Percentiles rank a stretch among this genome's conserved stretches.
Conservation (phyloP, 305 asterid genomes). For the Coffea humblotiana region DNA sequence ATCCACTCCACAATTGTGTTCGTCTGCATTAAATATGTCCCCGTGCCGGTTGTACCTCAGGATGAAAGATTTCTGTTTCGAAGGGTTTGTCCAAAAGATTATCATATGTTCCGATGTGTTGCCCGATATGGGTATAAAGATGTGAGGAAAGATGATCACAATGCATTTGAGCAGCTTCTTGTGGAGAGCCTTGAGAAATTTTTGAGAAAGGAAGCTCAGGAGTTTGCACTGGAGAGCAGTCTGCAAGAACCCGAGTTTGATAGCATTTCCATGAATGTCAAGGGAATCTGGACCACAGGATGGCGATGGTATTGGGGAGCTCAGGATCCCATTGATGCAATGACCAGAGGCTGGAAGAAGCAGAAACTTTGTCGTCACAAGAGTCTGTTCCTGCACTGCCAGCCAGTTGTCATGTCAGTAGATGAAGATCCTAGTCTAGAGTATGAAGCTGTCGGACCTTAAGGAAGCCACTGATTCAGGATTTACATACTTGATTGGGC, state of each 20-base stretch:
- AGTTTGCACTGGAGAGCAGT: conserved; percentile 56
- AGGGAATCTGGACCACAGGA: conserved; percentile 41
- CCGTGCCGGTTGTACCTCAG: conserved; percentile 83
- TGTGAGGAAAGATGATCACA: conserved; percentile 84
- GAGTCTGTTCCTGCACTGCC: conserved; percentile 38
- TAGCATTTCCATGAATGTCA: conserved; percentile 41
- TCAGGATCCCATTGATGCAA: conserved; percentile 56
- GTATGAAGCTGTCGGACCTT: conserved; percentile 82
- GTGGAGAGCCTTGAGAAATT: conserved; percentile 78
- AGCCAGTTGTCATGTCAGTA: conserved; percentile 49
- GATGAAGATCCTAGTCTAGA: conserved; percentile 83
- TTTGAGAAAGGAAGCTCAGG: conserved; percentile 72
- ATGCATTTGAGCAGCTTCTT: conserved; percentile 71
- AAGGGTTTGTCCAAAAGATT: conserved; percentile 82
- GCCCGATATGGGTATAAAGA: conserved; percentile 95
- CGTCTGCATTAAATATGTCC: conserved; percentile 90
- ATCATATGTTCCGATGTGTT: conserved; percentile 92
- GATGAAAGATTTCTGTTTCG: conserved; percentile 85
- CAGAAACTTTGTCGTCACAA: conserved; percentile 32
- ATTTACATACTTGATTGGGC: conserved; percentile 80
- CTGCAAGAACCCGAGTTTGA: conserved; percentile 40
- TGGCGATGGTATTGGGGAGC: conserved; percentile 42
- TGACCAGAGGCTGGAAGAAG: conserved; percentile 33
- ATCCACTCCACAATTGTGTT: conserved; percentile 81
- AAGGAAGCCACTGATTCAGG: conserved; percentile 81